Base-by-base conservation (phyloP, 345 rosid species). In the Heritiera fomes region DNA sequence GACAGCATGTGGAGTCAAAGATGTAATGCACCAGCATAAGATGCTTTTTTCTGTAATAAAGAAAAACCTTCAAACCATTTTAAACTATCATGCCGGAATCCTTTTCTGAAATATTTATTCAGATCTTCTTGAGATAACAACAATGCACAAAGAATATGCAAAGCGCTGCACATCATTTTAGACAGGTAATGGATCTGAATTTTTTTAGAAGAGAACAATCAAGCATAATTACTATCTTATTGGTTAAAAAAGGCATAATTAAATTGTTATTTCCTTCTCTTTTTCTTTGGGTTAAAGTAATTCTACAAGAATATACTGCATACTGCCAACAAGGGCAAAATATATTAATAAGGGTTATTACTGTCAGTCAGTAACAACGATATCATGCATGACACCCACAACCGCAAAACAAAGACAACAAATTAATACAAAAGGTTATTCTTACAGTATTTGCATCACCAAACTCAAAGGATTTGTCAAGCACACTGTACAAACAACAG, bases 401-500 rank as follows among this genome's bases (percentile, higher is more conserved):
- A 50, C 34, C 8, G 62, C 34, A 34, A 43, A 67, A 18, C 23
- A 43, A 50, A 72, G 30, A 64, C 4, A 8, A 58, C 5, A 40
- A 68, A 12, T 20, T 7, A 30, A 71, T 9, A 64, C 8, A 71
- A 28, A 49, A 69, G 8, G 17, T 7, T 60, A 34, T 75, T 59
- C 97, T 91, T 89, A 92, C 97, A 50, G 99, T 91, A 84, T 89
- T 96, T 74, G 97, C 97, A 82, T 96, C 98, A 61, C 77, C 82
- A 82, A 96, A 94, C 76, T 94, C 97, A 2, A 96, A 94, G 71
- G 99, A 96, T 84, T 86, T 92, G 81, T 96, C 93, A 40, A 94
- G 98, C 62, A 90, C 93, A 45, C 98, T 94, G 79, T 88, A 83
- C 82, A 94, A 81, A 84, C 99, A 96, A 76, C 99, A 96, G 72